Evolutionary conservation across 441 rosid genomes (phyloP).

Genomic region (Erodium moschatum): DNA sequence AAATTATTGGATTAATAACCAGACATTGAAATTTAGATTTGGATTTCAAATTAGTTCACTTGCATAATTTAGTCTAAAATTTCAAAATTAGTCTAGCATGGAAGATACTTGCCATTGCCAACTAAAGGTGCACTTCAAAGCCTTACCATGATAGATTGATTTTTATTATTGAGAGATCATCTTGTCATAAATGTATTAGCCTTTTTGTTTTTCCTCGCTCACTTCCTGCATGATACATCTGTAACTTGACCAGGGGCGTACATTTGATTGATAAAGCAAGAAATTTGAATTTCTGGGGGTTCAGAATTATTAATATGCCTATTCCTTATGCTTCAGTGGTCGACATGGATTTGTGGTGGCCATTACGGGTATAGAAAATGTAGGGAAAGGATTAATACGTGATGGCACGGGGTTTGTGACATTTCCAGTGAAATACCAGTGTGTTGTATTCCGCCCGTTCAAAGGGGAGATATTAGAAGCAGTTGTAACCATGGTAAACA

Average conservation of each 20-base stretch:
- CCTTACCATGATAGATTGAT: background rate
- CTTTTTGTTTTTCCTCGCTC: background rate
- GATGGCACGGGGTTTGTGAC: slow-evolving; percentile 86
- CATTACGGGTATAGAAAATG: slow-evolving; percentile 63
- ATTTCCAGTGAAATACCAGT: slow-evolving; percentile 76
- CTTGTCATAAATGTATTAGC: background rate
- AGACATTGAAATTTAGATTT: background rate
- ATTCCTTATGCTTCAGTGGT: slow-evolving; percentile 35
- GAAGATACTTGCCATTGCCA: background rate
- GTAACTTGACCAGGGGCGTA: background rate
- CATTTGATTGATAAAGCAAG: background rate
- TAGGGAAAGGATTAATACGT: slow-evolving; percentile 80
- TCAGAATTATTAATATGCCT: background rate
- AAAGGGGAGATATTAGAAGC: slow-evolving; percentile 88
- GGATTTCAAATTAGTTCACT: background rate
- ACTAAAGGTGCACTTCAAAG: background rate
- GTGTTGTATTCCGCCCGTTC: slow-evolving; percentile 83
- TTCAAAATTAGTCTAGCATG: background rate
- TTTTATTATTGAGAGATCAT: background rate
- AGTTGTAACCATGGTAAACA: slow-evolving; percentile 85
- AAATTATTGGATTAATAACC: no score
- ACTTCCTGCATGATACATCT: background rate
- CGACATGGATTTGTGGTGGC: slow-evolving; percentile 91
- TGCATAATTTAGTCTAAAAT: background rate
- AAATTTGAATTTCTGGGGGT: no score